Percentiles rank a stretch among this genome's conserved stretches.
Conservation (phyloP, 2,329 filamentous ascomycete genomes). For the Cadophora malorum region DNA sequence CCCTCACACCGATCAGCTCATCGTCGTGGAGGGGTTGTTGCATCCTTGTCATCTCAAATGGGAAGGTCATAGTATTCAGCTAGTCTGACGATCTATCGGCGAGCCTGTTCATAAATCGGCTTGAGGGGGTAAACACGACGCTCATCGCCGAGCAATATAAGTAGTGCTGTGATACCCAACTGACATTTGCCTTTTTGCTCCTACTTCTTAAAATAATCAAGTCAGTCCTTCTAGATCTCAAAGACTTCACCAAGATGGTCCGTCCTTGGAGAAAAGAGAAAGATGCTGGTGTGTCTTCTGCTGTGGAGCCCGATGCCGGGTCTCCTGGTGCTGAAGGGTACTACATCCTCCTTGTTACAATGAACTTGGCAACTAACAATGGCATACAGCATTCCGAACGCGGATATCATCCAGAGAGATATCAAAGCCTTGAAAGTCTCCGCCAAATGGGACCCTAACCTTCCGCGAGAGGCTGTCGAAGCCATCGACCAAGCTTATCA, state of each 20-base stretch:
- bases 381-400: not conserved
- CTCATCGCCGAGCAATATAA: not conserved
- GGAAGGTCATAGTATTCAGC: conserved; percentile 5
- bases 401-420: conserved; percentile 17
- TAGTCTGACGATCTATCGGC: conserved; percentile 10
- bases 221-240: not conserved
- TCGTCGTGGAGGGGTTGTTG: not conserved
- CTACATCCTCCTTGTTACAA: not conserved
- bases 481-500: conserved; percentile 22
- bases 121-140: not conserved
- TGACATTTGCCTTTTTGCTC: not conserved
- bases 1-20: not conserved
- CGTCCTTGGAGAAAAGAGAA: conserved; percentile 19
- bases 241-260: conserved; percentile 10
- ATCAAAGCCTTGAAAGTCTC: conserved; percentile 15
- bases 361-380: no score
- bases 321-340: conserved; percentile 17
- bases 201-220: not conserved
- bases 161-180: not conserved
- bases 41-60: not conserved
- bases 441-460: conserved; percentile 26
- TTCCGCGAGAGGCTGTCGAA: conserved; percentile 21
- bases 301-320: conserved; percentile 4
- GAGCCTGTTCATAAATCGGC: not conserved
- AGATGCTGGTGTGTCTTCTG: conserved; percentile 9